phyloP scores from a whole-genome alignment of 1,284 basidiomycete species.

The Kwoniella shivajii region DNA sequence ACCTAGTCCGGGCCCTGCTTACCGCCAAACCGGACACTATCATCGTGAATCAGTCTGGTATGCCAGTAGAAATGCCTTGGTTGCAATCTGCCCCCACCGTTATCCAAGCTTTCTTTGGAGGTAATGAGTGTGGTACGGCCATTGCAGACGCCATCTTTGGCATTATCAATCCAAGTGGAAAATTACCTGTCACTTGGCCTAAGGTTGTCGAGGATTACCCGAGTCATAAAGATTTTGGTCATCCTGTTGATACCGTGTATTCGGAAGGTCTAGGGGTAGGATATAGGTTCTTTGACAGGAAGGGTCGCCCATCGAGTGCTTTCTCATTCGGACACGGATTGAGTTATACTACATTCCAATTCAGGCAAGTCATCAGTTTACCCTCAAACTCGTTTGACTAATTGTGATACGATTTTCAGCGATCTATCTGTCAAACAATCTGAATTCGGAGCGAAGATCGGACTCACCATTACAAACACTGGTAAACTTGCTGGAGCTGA shows the following conservation, averaged over 20 bases:
- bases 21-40: constrained; percentile 34
- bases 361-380: constrained; percentile 25
- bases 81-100: constrained; percentile 18
- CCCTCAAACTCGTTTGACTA: background rate
- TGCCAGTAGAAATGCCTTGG: constrained; percentile 40
- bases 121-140: constrained; percentile 43
- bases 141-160: constrained; percentile 63
- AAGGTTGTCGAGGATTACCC: constrained; percentile 6
- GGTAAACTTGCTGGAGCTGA: constrained; percentile 23
- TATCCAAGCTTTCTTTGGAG: constrained; percentile 22
- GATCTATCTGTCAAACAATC: constrained; percentile 60
- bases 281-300: constrained; percentile 38
- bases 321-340: constrained; percentile 60
- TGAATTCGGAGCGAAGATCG: constrained; percentile 1
- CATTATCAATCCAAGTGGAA: constrained; percentile 60
- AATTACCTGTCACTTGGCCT: constrained; percentile 60
- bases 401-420: background rate
- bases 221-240: constrained; percentile 4
- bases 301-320: constrained; percentile 56
- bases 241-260: constrained; percentile 44
- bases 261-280: constrained; percentile 22
- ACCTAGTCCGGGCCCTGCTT: constrained; percentile 30
- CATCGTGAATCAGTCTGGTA: constrained; percentile 40
- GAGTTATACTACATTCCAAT: constrained; percentile 60
- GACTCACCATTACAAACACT: constrained; percentile 23